These are phyloP conservation scores for Phialocephala sp. DNA, from an alignment of 2,329 filamentous ascomycete genomes.

Conservation along the genomic window DNA sequence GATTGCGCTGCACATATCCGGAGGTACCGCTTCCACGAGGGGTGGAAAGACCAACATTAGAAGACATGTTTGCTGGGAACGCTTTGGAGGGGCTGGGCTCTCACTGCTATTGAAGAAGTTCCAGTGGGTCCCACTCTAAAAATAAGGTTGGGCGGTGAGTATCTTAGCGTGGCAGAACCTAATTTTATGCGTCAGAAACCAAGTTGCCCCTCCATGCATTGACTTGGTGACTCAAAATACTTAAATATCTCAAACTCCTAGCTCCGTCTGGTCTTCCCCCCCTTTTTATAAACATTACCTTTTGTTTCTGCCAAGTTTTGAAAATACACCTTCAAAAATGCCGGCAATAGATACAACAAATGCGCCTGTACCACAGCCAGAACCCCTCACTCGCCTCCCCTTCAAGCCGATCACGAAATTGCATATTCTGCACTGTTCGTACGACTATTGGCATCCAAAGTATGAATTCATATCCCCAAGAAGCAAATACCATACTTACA, in stretches of 20 bases:
- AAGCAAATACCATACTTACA: constrained; percentile 20
- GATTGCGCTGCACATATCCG: constrained; percentile 96
- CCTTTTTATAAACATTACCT: background rate
- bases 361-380: constrained; percentile 24
- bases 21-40: constrained; percentile 95
- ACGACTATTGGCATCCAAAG: constrained; percentile 87
- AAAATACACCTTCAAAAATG: constrained; percentile 31
- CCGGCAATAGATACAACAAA: constrained; percentile 34
- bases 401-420: constrained; percentile 85
- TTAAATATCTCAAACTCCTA: constrained; percentile 4
- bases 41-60: constrained; percentile 95
- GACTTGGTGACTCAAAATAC: constrained; percentile 14
- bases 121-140: background rate
- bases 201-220: constrained; percentile 26
- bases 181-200: background rate
- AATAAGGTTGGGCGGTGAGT: constrained; percentile 26
- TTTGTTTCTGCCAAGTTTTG: constrained; percentile 2
- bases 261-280: background rate
- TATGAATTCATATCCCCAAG: constrained; percentile 45
- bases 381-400: constrained; percentile 52
- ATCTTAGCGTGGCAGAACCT: constrained; percentile 29
- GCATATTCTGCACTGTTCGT: constrained; percentile 94
- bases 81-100: background rate
- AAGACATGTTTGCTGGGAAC: constrained; percentile 73
- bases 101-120: background rate